These are phyloP conservation scores for Tagetes patula DNA, from an alignment of 129 eudicot species.

Conservation along the genomic window DNA sequence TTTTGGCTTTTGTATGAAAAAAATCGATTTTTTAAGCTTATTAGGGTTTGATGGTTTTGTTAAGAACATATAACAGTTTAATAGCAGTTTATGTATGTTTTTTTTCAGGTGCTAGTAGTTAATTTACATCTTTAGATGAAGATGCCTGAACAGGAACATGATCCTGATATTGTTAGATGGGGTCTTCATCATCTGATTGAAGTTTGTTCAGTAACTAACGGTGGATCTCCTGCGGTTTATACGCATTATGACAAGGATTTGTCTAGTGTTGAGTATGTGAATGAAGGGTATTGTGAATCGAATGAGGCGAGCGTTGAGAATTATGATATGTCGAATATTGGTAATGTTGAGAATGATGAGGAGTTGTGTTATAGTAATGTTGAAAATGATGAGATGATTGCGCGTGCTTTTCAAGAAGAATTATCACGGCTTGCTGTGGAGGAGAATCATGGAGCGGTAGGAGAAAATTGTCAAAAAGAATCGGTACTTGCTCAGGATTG, in stretches of 20 bases:
- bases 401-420: conserved; percentile 68
- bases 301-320: conserved; percentile 34
- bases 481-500: conserved; percentile 54
- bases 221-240: conserved; percentile 47
- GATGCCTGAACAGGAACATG: conserved; percentile 47
- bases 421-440: conserved; percentile 43
- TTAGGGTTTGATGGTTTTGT: conserved; percentile 6
- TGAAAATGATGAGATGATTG: conserved; percentile 70
- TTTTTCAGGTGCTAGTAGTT: neutral
- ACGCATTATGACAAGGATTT: conserved; percentile 52
- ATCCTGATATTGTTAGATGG: conserved; percentile 69
- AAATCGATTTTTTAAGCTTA: neutral
- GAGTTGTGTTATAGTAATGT: conserved; percentile 9
- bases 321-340: conserved; percentile 23
- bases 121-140: neutral
- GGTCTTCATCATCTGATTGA: conserved; percentile 63
- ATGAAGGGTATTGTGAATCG: conserved; percentile 47
- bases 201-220: conserved; percentile 45
- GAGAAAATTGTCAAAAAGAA: conserved; percentile 28
- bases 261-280: conserved; percentile 53
- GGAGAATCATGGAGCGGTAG: conserved; percentile 36
- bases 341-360: conserved; percentile 34
- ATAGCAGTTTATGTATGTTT: neutral
- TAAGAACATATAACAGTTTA: neutral
- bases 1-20: neutral